Percentiles rank a stretch among this genome's conserved stretches.
phyloP scores from a whole-genome alignment of 2,329 filamentous ascomycete genomes.

The Aspergillus tanneri region DNA sequence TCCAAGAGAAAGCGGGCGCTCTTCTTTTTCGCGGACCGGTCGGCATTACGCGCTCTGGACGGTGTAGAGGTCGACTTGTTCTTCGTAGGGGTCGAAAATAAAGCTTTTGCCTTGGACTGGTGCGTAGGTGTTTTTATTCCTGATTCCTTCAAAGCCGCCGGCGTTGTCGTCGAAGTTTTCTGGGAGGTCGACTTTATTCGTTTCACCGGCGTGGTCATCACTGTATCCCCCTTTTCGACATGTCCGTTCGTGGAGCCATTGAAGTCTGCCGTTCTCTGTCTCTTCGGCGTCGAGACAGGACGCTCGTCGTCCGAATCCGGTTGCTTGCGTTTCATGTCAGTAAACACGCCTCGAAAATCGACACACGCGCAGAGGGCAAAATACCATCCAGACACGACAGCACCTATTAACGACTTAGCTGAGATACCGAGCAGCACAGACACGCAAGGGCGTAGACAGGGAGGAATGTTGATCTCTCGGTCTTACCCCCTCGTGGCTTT shows the following conservation, averaged over 20 bases:
- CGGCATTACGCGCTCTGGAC: conserved; percentile 66
- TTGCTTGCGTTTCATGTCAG: conserved; percentile 46
- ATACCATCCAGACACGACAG: conserved; percentile 30
- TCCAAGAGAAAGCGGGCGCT: conserved; percentile 75
- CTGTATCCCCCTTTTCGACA: conserved; percentile 23
- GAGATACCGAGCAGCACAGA: conserved; percentile 4
- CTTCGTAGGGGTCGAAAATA: conserved; percentile 46
- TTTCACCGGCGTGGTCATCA: conserved; percentile 28
- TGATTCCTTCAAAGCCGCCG: conserved; percentile 34
- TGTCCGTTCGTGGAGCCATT: conserved; percentile 31
- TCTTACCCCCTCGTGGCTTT: conserved; percentile 12
- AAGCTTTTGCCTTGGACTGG: conserved; percentile 35
- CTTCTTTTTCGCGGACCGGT: conserved; percentile 83
- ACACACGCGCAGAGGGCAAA: conserved; percentile 21
- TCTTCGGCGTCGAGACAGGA: conserved; percentile 41
- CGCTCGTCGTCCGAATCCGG: conserved; percentile 38
- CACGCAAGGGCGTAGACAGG: conserved; percentile 27
- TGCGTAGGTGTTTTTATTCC: conserved; percentile 40
- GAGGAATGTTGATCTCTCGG: conserved; percentile 17
- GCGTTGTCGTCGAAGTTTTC: conserved; percentile 29
- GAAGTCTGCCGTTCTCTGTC: conserved; percentile 30
- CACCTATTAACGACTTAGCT: conserved; percentile 1
- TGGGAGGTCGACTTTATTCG: conserved; percentile 33
- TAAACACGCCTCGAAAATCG: conserved; percentile 10
- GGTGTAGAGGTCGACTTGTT: conserved; percentile 52